These are phyloP conservation scores for Pterocarpus santalinus DNA, from an alignment of 306 rosid genomes.

Conservation along the genomic window DNA sequence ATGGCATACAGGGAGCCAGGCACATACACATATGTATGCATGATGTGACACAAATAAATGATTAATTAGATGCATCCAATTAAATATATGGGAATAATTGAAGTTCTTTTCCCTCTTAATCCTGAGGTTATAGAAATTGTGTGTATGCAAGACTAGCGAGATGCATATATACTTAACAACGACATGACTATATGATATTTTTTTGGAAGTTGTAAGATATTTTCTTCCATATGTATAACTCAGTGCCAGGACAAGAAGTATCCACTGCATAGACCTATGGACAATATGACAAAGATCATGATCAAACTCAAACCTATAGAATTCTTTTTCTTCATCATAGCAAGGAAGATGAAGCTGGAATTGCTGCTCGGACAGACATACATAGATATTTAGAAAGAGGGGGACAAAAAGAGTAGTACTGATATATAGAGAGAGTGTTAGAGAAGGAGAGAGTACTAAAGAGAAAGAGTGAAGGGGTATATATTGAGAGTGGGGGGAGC, in stretches of 20 bases:
- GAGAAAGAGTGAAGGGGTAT: slow-evolving; percentile 40
- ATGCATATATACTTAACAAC: not conserved
- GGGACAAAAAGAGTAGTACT: no score
- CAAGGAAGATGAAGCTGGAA: slow-evolving; percentile 34
- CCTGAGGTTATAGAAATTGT: not conserved
- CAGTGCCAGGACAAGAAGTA: slow-evolving; percentile 18
- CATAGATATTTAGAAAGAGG: no score
- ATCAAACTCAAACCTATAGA: slow-evolving; percentile 5
- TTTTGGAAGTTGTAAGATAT: not conserved
- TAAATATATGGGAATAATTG: not conserved
- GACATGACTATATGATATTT: not conserved
- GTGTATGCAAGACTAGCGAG: not conserved
- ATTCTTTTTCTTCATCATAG: not conserved
- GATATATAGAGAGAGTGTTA: not conserved
- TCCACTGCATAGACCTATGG: not conserved
- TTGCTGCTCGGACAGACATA: not conserved
- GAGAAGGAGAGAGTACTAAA: slow-evolving; percentile 29
- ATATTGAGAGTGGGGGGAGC: slow-evolving; percentile 39
- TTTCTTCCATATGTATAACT: not conserved
- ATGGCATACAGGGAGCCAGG: slow-evolving; percentile 75
- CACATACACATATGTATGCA: slow-evolving; percentile 54
- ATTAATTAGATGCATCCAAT: not conserved
- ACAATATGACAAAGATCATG: slow-evolving; percentile 9
- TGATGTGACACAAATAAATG: not conserved
- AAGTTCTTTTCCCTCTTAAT: not conserved